These are phyloP conservation scores for Zygosaccharomyces sapae DNA, from an alignment of 1,139 yeast genomes.

Conservation along the genomic window DNA sequence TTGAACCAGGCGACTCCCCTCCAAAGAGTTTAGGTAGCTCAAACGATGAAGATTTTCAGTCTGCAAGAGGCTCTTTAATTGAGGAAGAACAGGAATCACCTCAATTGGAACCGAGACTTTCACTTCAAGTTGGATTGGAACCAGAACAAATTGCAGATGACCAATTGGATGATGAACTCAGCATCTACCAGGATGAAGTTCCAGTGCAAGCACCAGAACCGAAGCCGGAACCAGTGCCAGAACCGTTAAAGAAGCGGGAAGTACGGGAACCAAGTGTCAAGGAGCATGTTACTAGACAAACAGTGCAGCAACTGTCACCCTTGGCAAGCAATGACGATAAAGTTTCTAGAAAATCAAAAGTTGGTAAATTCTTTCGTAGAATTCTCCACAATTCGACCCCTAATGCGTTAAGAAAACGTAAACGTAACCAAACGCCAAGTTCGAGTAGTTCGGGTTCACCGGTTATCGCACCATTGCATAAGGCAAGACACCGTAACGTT, in stretches of 20 bases:
- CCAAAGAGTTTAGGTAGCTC: neutral
- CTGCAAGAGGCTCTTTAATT: neutral
- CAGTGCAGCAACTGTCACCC: neutral
- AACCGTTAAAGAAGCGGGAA: neutral
- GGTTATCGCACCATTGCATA: conserved; percentile 1
- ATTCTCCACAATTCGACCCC: neutral
- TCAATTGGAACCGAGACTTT: neutral
- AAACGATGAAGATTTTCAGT: neutral
- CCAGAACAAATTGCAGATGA: neutral
- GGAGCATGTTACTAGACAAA: neutral
- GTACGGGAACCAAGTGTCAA: neutral
- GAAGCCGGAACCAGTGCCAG: neutral
- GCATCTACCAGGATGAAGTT: neutral
- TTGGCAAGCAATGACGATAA: neutral
- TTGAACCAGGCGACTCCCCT: neutral
- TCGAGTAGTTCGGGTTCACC: conserved; percentile 3
- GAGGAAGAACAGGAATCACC: neutral
- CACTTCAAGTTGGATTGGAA: neutral
- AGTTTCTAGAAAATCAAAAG: neutral
- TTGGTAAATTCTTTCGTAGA: conserved; percentile 2
- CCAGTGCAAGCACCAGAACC: neutral
- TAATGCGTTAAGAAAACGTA: conserved; percentile 2
- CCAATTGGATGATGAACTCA: neutral
- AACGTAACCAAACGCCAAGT: conserved; percentile 1
- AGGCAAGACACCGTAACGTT: conserved; percentile 1